Base-by-base conservation (phyloP, 352 stramenopile genomes). In the Saprolegnia diclina region DNA sequence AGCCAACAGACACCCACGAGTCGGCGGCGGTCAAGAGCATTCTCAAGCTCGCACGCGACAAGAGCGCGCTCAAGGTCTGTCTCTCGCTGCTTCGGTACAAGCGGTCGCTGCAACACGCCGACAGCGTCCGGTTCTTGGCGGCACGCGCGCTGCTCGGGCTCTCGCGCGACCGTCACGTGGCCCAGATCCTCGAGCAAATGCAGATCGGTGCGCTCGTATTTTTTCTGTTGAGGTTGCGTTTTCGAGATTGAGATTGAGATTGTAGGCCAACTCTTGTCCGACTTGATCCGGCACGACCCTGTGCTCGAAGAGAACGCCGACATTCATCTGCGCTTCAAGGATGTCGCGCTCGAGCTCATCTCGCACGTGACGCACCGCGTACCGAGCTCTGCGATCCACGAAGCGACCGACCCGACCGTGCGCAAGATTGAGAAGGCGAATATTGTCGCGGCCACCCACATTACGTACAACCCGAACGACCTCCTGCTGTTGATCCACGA, bases 151-250 rank as follows among this genome's bases (percentile, higher is more conserved):
- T 96, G 14, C 67, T 95, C 16, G 89, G 89, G 0, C 71, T 96
- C 11, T 85, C 89, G n/a, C 80, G 88, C 35, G 89, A 96, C 64
- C 78, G 85, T 2, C 87, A 95, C 35, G 94, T 96, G 63, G 85
- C 87, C 0, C 89, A 96, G 70, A 94, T 96, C 65, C 70, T 96
- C 5, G 87, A 96, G 70, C 93, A 94, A 53, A 96, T 96, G 89
- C 86, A 94, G 57, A 75, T 95, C 4, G 83, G 85, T 2, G 22
- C 6, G 9, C 35, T 5, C 4, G 5, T 3, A 26, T 26, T 29
- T 57, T 16, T 5, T 29, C 26, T n/a, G n/a, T n/a, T n/a, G n/a
- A n/a, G n/a, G n/a, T n/a, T n/a, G n/a, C n/a, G 21, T 7, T 29
- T 29, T 57, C 7, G 50, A 37, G 13, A 52, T 42, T 19, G 10